Evolutionary conservation across 148 eudicot species (phyloP), one percentile per base, ranked within the genome.

Genomic region (Pharnaceum exiguum): DNA sequence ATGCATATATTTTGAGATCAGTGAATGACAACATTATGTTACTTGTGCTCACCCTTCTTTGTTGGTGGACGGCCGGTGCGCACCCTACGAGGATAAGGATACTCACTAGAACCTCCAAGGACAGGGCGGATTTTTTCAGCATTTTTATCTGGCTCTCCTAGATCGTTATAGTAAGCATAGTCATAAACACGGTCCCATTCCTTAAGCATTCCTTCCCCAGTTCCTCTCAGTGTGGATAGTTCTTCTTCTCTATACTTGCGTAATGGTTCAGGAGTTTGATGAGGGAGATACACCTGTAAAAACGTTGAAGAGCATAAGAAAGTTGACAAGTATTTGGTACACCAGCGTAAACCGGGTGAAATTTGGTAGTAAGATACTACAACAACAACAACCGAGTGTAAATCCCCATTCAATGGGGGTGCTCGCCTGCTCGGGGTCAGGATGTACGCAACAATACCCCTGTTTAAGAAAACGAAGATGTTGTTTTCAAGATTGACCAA

Each of bases 111-210:
- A 2, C 97, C 95, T 55, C 97, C 95, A 49, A 73, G 74, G 39
- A 81, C 46, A 1, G 90, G 82, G 13, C 95, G 84, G 5, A 33
- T 68, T 63, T 81, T 44, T 24, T 86, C 53, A 1, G 66, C 24
- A 21, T 74, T 83, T 29, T 69, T 80, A 26, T 83, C 90, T 0
- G 95, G 90, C 15, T 77, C 84, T 38, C 95, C 87, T 53, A 79
- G 66, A 63, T 89, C 97, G 54, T 89, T 83, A 40, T 89, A 89
- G 39, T 28, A 36, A 36, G 81, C 97, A 67, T 83, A 90, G 53
- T 90, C 97, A 62, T 90, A 90, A 9, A 90, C 84, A 13, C 97
- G 77, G 46, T 90, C 97, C 97, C 91, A 90, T 65, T 86, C 85
- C 59, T 86, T 65, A 2, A 79, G 86, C 66, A 73, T 65, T 49